A percentile compares a stretch with the other conserved stretches of the same genome.
These are phyloP conservation scores for Shiraia sp. DNA, from an alignment of 2,329 filamentous ascomycete genomes.

Conservation along the genomic window DNA sequence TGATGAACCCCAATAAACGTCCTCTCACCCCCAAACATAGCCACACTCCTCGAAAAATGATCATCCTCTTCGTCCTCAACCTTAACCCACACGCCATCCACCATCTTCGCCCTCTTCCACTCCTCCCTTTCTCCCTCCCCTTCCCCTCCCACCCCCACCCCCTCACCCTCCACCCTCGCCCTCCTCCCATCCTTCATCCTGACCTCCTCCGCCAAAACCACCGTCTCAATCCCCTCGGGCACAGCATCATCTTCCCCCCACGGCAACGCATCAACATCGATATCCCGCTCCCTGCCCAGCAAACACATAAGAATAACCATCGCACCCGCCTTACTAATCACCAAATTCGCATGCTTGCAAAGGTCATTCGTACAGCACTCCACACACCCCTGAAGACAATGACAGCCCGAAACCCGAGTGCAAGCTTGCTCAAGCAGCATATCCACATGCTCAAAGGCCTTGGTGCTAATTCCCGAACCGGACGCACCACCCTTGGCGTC, in stretches of 20 bases:
- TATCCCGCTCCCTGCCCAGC: conserved; percentile 71
- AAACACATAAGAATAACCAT: conserved; percentile 78
- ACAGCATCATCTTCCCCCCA: conserved; percentile 76
- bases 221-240: conserved; percentile 78
- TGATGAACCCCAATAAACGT: conserved; percentile 41
- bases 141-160: conserved; percentile 75
- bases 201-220: conserved; percentile 73
- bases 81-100: conserved; percentile 49
- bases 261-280: conserved; percentile 82
- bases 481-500: conserved; percentile 86
- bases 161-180: conserved; percentile 34
- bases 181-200: conserved; percentile 46
- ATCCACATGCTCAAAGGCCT: conserved; percentile 92
- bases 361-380: conserved; percentile 87
- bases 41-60: conserved; percentile 37
- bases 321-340: conserved; percentile 91
- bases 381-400: conserved; percentile 78
- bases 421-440: conserved; percentile 75
- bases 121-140: conserved; percentile 64
- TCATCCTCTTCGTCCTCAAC: conserved; percentile 40
- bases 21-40: conserved; percentile 39
- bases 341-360: conserved; percentile 84
- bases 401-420: conserved; percentile 73
- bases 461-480: conserved; percentile 84
- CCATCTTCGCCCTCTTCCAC: conserved; percentile 37